These are phyloP conservation scores for Limtongia smithiae DNA, from an alignment of 805 yeast genomes.

Conservation along the genomic window DNA sequence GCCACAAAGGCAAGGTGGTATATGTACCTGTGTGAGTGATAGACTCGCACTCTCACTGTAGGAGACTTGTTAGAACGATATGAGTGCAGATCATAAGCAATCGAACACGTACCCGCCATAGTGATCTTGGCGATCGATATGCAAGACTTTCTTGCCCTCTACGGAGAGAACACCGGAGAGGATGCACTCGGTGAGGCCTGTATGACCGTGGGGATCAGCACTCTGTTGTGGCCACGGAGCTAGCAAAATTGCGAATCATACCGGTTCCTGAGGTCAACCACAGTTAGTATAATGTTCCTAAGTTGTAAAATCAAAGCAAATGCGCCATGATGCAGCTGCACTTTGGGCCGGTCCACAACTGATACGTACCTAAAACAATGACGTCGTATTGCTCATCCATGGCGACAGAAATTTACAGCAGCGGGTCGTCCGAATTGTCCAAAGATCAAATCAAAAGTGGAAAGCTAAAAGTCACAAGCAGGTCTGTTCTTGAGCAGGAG, in stretches of 20 bases:
- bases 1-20: too few relatives aligned
- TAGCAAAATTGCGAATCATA: constrained; percentile 21
- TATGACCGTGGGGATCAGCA: too few relatives aligned
- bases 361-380: constrained; percentile 75
- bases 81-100: background rate
- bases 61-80: background rate
- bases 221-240: too few relatives aligned
- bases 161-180: constrained; percentile 90
- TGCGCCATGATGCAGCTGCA: too few relatives aligned
- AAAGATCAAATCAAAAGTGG: too few relatives aligned
- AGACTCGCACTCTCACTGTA: constrained; percentile 72
- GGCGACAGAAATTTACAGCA: too few relatives aligned
- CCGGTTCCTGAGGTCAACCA: constrained; percentile 42
- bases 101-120: constrained; percentile 62
- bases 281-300: too few relatives aligned
- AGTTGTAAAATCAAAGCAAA: too few relatives aligned
- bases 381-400: constrained; percentile 98
- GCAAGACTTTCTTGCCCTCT: constrained; percentile 97
- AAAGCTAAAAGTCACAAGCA: too few relatives aligned
- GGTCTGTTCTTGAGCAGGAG: too few relatives aligned
- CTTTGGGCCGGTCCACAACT: too few relatives aligned
- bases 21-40: constrained; percentile 51
- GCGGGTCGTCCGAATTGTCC: too few relatives aligned
- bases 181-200: constrained; percentile 95
- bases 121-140: constrained; percentile 93